Conservation (phyloP, 305 asterid species). For the Andrographis paniculata region DNA sequence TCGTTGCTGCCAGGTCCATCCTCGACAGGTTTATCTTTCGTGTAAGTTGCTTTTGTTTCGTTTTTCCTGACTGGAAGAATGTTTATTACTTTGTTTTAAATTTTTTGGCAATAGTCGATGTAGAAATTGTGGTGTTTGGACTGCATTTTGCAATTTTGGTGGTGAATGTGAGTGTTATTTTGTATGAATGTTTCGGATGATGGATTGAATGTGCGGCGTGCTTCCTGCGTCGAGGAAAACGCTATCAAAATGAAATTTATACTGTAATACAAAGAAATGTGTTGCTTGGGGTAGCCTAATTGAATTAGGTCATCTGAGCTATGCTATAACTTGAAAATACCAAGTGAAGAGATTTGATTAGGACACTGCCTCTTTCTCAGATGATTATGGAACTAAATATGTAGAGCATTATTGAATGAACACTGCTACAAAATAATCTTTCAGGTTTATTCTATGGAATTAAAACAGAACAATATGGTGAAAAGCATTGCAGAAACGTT, state of each 20-base stretch:
- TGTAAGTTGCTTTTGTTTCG: constrained; percentile 24
- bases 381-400: background rate
- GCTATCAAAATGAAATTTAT: background rate
- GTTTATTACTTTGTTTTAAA: background rate
- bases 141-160: background rate
- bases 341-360: too few species aligned
- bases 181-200: background rate
- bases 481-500: background rate
- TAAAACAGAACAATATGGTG: background rate
- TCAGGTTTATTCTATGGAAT: background rate
- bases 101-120: background rate
- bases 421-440: background rate
- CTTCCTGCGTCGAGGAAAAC: too few species aligned
- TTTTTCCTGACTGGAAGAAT: background rate
- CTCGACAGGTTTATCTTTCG: constrained; percentile 36
- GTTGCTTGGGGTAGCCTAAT: background rate
- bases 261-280: background rate
- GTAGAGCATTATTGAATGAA: background rate
- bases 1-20: constrained; percentile 33
- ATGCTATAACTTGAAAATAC: background rate
- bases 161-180: background rate
- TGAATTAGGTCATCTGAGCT: background rate
- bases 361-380: too few species aligned
- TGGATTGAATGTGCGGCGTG: background rate
- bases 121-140: background rate